Percentiles rank a stretch among this genome's conserved stretches.
Conservation (phyloP, 176 grass and related monocot species). For the Oryza punctata region DNA sequence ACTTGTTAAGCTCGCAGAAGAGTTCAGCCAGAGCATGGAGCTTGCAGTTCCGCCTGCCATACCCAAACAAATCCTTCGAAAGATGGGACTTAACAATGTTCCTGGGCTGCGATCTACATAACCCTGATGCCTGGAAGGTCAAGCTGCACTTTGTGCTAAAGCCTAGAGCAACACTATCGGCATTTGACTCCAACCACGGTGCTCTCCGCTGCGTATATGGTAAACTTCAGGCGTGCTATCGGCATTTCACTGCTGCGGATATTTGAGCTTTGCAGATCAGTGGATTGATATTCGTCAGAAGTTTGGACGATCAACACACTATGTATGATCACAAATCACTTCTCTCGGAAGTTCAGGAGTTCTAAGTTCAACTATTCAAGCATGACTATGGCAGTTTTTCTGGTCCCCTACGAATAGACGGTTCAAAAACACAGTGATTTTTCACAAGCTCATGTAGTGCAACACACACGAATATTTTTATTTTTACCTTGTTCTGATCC, state of each 20-base stretch:
- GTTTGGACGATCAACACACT: slow-evolving; percentile 7
- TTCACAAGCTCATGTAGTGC: neutral
- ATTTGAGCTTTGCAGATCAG: slow-evolving; percentile 13
- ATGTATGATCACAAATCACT: neutral
- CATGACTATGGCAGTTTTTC: neutral
- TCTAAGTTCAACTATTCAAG: neutral
- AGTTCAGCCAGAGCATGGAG: slow-evolving; percentile 94
- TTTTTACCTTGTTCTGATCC: neutral
- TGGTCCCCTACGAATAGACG: neutral
- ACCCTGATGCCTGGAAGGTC: neutral
- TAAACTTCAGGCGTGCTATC: neutral
- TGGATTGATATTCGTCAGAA: neutral
- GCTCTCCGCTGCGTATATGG: neutral
- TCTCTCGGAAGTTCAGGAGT: neutral
- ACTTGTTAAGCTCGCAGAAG: slow-evolving; percentile 72
- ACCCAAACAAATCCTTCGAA: slow-evolving; percentile 65
- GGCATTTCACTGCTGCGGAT: neutral
- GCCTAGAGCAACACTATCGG: slow-evolving; percentile 1
- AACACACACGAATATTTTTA: neutral
- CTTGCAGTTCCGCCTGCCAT: slow-evolving; percentile 68
- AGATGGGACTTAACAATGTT: slow-evolving; percentile 81
- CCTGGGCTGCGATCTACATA: slow-evolving; percentile 57
- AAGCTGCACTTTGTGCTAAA: neutral
- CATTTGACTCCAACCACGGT: slow-evolving; percentile 2
- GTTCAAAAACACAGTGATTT: slow-evolving; percentile 23